These are phyloP conservation scores for Cyberlindnera meyerae DNA, from an alignment of 805 yeast genomes.

Conservation along the genomic window DNA sequence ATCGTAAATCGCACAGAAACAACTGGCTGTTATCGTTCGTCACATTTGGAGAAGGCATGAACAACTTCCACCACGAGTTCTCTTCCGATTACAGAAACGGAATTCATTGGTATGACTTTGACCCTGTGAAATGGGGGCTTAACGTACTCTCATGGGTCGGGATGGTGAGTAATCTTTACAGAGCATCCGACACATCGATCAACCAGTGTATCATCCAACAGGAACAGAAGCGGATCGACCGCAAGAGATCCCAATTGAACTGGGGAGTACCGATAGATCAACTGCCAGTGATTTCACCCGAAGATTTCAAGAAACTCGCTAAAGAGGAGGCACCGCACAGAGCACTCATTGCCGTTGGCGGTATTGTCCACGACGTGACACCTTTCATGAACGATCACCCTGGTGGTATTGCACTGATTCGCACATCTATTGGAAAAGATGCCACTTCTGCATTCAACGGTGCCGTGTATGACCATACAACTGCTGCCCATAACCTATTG, in stretches of 20 bases:
- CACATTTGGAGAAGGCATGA: conserved; percentile 87
- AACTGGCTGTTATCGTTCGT: conserved; percentile 56
- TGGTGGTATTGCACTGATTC: conserved; percentile 78
- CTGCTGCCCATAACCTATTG: conserved; percentile 85
- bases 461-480: conserved; percentile 88
- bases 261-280: conserved; percentile 95
- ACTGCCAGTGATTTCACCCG: conserved; percentile 62
- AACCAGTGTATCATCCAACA: conserved; percentile 75
- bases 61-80: conserved; percentile 93
- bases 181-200: conserved; percentile 40
- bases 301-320: conserved; percentile 40
- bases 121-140: conserved; percentile 81
- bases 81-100: conserved; percentile 86
- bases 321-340: conserved; percentile 43
- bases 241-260: conserved; percentile 69
- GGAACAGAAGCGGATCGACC: conserved; percentile 74
- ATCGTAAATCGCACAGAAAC: conserved; percentile 67
- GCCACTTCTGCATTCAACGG: conserved; percentile 94
- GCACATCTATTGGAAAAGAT: conserved; percentile 84
- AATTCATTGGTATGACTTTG: conserved; percentile 66
- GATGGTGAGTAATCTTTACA: conserved; percentile 52
- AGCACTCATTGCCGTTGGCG: conserved; percentile 77
- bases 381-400: conserved; percentile 92
- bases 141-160: conserved; percentile 43
- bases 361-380: conserved; percentile 89